phyloP scores from a whole-genome alignment of 345 rosid species.

The Cardiospermum halicacabum region DNA sequence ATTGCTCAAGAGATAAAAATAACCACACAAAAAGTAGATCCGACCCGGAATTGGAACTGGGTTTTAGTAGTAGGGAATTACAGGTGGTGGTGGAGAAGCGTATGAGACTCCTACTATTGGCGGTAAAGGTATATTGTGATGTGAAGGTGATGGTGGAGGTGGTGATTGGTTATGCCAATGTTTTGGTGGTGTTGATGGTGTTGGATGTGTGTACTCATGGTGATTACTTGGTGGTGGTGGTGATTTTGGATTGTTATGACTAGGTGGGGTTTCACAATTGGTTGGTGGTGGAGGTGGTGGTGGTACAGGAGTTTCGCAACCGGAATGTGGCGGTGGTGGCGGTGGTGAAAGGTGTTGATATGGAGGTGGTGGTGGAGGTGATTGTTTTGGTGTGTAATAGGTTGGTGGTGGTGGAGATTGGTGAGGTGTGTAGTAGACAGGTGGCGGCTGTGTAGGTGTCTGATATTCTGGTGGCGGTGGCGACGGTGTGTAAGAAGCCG shows the following conservation, averaged over 20 bases:
- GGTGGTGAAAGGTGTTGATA: conserved; percentile 8
- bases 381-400: background rate
- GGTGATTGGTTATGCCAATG: conserved; percentile 27
- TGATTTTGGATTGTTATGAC: conserved; percentile 20
- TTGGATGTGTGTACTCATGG: conserved; percentile 17
- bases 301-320: conserved; percentile 6
- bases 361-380: conserved; percentile 25
- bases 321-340: conserved; percentile 27
- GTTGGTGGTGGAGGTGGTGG: conserved; percentile 23
- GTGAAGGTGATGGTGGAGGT: conserved; percentile 24
- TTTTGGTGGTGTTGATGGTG: conserved; percentile 25
- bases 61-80: conserved; percentile 43
- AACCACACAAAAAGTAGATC: conserved; percentile 9
- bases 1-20: conserved; percentile 18
- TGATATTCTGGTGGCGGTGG: conserved; percentile 19
- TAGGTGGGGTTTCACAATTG: conserved; percentile 17
- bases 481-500: conserved; percentile 29
- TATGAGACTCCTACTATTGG: conserved; percentile 53
- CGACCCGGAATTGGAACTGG: background rate
- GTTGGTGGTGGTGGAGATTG: conserved; percentile 18
- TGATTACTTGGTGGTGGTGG: conserved; percentile 26
- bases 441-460: conserved; percentile 18
- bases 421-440: too few species aligned
- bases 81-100: conserved; percentile 55
- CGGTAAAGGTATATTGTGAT: conserved; percentile 38